Base-by-base conservation (phyloP, 805 yeast genomes). In the Clavispora asparagi region DNA sequence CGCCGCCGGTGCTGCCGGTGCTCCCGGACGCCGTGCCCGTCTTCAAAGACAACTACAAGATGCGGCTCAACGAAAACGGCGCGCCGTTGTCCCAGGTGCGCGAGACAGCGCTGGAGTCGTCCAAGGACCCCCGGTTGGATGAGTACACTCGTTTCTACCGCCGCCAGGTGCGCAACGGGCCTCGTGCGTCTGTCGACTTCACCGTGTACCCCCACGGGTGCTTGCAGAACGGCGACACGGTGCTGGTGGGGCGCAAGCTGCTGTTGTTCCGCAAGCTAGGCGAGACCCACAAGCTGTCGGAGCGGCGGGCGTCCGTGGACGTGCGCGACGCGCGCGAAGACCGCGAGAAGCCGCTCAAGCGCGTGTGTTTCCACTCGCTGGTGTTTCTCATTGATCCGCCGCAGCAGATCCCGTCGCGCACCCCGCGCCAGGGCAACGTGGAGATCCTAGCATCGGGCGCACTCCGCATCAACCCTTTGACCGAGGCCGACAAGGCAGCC, bases 331-430 rank as follows among this genome's bases (percentile, higher is more conserved):
- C 7, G 8, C 11, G 7, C 10, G 17, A 16, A 4, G 37, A 2
- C 10, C 13, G n/a, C 13, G 37, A 33, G 7, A 68, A 62, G 44
- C 73, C 74, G 3, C 53, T 71, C 40, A 70, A 68, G 55, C 54
- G 73, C 37, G 76, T 71, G 10, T 74, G 74, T 3, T 71, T 71
- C 45, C 75, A 71, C 50, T 62, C 69, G 31, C 62, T 65, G 35
- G 70, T 75, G 1, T 71, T 71, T 45, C 58, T 68, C 35, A 69
- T 71, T 16, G 75, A 71, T 45, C 97, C 97, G 2, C 73, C 73
- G 1, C 97, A 91, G 59, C 96, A 90, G 61, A 86, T 91, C 50
- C 97, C 97, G 2, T 85, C 95, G 1, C 70, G 95, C 58, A 77
- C 75, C 49, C 97, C 97, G 7, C 74, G 83, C 53, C 75, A 77